phyloP scores from a whole-genome alignment of 768 basidiomycete genomes.

The Pleurotus cornucopiae region DNA sequence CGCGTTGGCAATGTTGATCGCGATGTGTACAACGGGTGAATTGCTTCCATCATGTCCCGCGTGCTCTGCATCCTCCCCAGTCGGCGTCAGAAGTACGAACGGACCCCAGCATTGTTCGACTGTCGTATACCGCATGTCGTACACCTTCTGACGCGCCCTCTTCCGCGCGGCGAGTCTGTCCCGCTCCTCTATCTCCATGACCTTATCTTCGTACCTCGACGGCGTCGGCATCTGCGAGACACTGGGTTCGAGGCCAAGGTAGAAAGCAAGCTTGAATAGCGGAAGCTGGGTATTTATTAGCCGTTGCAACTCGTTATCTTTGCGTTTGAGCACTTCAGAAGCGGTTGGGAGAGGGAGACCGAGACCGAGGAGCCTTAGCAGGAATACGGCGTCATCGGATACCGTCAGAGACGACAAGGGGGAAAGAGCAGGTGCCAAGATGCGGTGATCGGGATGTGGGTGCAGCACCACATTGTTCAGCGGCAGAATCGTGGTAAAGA shows the following conservation, averaged over 20 bases:
- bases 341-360: background rate
- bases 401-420: slow-evolving; percentile 20
- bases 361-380: background rate
- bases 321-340: background rate
- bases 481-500: background rate
- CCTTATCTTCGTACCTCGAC: slow-evolving; percentile 10
- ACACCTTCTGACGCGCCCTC: slow-evolving; percentile 28
- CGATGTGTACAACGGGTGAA: slow-evolving; percentile 11
- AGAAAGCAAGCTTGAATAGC: slow-evolving; percentile 3
- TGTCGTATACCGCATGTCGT: slow-evolving; percentile 29
- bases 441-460: slow-evolving; percentile 17
- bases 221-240: background rate
- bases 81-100: slow-evolving; percentile 21
- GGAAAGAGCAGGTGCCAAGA: slow-evolving; percentile 10
- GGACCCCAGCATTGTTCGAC: slow-evolving; percentile 30
- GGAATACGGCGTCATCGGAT: slow-evolving; percentile 6
- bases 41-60: background rate
- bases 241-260: background rate
- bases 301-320: background rate
- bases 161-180: slow-evolving; percentile 19
- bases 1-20: slow-evolving; percentile 7
- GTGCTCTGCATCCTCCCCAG: background rate
- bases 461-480: background rate
- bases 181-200: background rate
- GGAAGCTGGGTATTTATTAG: background rate